Conservation (phyloP, 257 asterid genomes). For the Misopates orontium region DNA sequence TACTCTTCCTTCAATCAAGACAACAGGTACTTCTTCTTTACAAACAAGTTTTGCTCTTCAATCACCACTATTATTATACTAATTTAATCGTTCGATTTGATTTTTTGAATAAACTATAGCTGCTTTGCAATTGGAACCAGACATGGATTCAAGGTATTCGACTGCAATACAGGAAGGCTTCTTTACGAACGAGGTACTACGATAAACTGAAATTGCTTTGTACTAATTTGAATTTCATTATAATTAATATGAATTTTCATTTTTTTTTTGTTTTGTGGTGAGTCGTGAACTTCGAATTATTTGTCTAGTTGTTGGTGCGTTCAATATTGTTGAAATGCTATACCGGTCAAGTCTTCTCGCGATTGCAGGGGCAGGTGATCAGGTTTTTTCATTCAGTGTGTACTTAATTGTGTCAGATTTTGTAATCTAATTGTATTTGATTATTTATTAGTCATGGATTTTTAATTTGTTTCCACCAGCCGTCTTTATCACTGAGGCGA, state of each 20-base stretch:
- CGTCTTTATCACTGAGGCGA: constrained; percentile 87
- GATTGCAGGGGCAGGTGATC: constrained; percentile 96
- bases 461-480: constrained; percentile 51
- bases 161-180: constrained; percentile 71
- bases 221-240: too few species aligned
- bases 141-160: constrained; percentile 74
- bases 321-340: constrained; percentile 79
- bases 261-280: too few species aligned
- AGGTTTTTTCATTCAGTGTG: constrained; percentile 55
- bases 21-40: constrained; percentile 72
- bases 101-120: too few species aligned
- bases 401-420: neutral
- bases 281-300: too few species aligned
- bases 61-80: too few species aligned
- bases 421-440: neutral
- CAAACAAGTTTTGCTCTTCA: neutral
- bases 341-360: constrained; percentile 83
- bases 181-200: constrained; percentile 88
- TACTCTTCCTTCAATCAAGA: constrained; percentile 95
- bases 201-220: too few species aligned
- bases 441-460: neutral
- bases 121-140: constrained; percentile 86
- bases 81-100: too few species aligned
- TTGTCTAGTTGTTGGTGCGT: constrained; percentile 74
- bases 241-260: too few species aligned